A percentile compares a stretch with the other conserved stretches of the same genome.
Conservation (phyloP, 2,329 filamentous ascomycete genomes). For the Fusarium hostae region DNA sequence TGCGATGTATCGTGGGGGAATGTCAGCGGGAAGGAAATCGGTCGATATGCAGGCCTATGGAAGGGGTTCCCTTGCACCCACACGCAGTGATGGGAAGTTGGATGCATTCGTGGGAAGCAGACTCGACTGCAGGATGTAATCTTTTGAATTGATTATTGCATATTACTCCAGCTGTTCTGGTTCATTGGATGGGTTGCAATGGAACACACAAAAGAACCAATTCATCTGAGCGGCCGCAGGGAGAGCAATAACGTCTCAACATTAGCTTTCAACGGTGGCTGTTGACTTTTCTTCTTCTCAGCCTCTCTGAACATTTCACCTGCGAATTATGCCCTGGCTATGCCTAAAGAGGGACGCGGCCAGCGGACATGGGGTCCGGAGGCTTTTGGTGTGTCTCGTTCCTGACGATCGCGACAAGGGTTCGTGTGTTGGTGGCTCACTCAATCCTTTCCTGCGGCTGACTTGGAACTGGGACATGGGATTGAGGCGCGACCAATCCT, state of each 20-base stretch:
- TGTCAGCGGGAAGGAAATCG: slow-evolving; percentile 12
- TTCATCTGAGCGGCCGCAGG: not conserved
- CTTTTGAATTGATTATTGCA: slow-evolving; percentile 9
- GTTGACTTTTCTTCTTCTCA: slow-evolving; percentile 8
- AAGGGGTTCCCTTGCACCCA: slow-evolving; percentile 14
- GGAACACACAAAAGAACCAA: not conserved
- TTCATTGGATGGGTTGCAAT: slow-evolving; percentile 21
- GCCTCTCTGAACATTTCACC: not conserved
- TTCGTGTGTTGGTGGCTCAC: slow-evolving; percentile 18
- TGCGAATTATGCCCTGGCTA: slow-evolving; percentile 9
- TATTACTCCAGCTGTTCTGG: slow-evolving; percentile 2
- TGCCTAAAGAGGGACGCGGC: slow-evolving; percentile 27
- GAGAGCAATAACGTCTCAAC: slow-evolving; percentile 12
- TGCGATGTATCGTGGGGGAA: slow-evolving; percentile 33
- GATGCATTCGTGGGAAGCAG: slow-evolving; percentile 2
- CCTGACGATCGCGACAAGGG: slow-evolving; percentile 45
- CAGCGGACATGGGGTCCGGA: slow-evolving; percentile 13
- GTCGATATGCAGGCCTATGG: slow-evolving; percentile 18
- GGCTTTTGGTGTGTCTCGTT: slow-evolving; percentile 40
- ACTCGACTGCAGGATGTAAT: slow-evolving; percentile 6
- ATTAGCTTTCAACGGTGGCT: slow-evolving; percentile 2
- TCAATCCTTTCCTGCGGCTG: slow-evolving; percentile 14
- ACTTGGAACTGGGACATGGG: slow-evolving; percentile 15
- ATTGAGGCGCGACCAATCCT: not conserved
- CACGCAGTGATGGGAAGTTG: not conserved